Evolutionary conservation across 768 basidiomycete genomes (phyloP).

Genomic region (Lentinula raphanica): DNA sequence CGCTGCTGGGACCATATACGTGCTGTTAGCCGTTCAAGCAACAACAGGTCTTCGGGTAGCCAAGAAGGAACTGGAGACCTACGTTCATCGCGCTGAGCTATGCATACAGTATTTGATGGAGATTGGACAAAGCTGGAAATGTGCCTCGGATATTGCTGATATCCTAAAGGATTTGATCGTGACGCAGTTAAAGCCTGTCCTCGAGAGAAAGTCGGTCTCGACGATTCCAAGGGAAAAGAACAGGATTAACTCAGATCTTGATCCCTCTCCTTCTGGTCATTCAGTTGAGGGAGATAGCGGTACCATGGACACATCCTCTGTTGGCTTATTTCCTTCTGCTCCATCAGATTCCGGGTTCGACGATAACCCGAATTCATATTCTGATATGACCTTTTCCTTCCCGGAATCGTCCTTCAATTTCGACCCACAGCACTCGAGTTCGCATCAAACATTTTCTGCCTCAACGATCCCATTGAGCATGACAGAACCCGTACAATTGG

Average conservation of each 20-base stretch:
- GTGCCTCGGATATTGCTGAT: slow-evolving; percentile 20
- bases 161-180: slow-evolving; percentile 18
- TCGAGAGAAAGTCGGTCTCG: not conserved
- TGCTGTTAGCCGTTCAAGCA: slow-evolving; percentile 29
- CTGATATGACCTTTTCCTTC: not conserved
- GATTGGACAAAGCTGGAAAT: slow-evolving; percentile 27
- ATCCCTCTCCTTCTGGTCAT: not conserved
- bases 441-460: not conserved
- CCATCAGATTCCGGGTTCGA: not conserved
- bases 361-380: not conserved
- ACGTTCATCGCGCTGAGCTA: slow-evolving; percentile 21
- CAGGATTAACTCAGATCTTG: not conserved
- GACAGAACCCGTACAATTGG: not conserved
- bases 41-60: slow-evolving; percentile 19
- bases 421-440: not conserved
- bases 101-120: slow-evolving; percentile 26
- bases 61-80: slow-evolving; percentile 20
- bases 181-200: slow-evolving; percentile 12
- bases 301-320: not conserved
- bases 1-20: slow-evolving; percentile 33
- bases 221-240: not conserved
- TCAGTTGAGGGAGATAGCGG: not conserved
- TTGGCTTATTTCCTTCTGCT: not conserved
- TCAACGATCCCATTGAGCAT: not conserved
- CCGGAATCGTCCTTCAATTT: not conserved